A percentile compares a stretch with the other conserved stretches of the same genome.
Evolutionary conservation across 75 land plant genomes (phyloP).

Genomic region (Gnetum montanum): DNA sequence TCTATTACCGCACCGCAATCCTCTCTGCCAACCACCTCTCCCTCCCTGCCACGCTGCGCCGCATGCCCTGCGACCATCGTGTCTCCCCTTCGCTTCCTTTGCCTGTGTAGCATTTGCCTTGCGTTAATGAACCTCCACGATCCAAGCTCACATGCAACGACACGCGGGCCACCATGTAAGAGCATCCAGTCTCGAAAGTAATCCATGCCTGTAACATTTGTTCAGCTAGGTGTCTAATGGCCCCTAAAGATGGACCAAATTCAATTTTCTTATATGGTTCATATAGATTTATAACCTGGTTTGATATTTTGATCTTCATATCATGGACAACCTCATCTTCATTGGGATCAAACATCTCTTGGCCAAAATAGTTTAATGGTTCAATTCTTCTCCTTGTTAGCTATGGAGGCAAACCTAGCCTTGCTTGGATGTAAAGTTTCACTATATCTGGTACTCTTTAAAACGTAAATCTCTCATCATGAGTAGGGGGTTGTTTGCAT

Average conservation of each 20-base stretch:
- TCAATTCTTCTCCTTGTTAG: conserved; percentile 77
- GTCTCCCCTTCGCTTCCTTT: too few species aligned
- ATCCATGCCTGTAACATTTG: conserved; percentile 56
- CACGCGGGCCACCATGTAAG: too few species aligned
- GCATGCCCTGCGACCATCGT: too few species aligned
- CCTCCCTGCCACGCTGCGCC: too few species aligned
- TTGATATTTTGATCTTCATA: conserved; percentile 11
- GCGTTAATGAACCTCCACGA: too few species aligned
- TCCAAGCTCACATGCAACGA: too few species aligned
- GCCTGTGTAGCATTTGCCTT: too few species aligned
- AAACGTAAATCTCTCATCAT: conserved; percentile 56
- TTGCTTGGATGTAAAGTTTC: conserved; percentile 96
- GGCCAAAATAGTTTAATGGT: conserved; percentile 44
- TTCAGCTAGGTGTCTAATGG: conserved; percentile 28
- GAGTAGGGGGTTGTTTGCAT: conserved; percentile 55
- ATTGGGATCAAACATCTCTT: conserved; percentile 60
- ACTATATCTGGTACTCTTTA: conserved; percentile 75
- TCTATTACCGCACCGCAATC: too few species aligned
- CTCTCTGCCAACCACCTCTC: too few species aligned
- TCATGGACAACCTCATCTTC: conserved; percentile 59
- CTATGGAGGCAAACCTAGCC: conserved; percentile 75
- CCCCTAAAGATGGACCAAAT: conserved; percentile 18
- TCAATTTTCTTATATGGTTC: conserved; percentile 26
- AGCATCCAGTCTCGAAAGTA: conserved; percentile 50
- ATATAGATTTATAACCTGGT: conserved; percentile 21